Conservation (phyloP, 345 rosid genomes). For the Isatis tinctoria region DNA sequence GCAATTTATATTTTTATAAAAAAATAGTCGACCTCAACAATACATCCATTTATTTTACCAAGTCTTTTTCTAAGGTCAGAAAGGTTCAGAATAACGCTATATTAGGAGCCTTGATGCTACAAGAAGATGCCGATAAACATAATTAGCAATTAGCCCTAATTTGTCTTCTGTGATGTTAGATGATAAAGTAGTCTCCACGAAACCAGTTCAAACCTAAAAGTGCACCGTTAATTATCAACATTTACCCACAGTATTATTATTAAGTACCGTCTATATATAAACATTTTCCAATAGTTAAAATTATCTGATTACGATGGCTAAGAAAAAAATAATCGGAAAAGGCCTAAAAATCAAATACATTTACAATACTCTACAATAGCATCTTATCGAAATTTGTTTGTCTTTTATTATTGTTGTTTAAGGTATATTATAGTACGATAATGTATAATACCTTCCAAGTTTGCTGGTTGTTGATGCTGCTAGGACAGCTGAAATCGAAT, state of each 20-base stretch:
- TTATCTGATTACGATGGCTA: background rate
- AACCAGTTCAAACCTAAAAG: background rate
- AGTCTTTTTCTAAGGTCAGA: background rate
- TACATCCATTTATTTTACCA: background rate
- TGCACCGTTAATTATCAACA: background rate
- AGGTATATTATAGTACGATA: background rate
- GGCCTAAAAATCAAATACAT: background rate
- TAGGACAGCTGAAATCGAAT: slow-evolving; percentile 14
- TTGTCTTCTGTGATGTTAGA: background rate
- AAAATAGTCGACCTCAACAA: background rate
- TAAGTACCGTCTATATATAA: background rate
- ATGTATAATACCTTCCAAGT: slow-evolving; percentile 8
- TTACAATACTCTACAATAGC: background rate
- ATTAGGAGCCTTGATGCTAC: background rate
- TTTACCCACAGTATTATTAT: background rate
- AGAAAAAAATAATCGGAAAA: background rate
- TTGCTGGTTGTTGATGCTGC: slow-evolving; percentile 17
- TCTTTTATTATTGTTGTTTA: background rate
- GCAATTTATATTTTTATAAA: background rate
- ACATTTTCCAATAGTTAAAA: background rate
- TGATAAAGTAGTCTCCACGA: background rate
- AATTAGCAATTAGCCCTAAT: background rate
- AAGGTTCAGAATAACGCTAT: background rate
- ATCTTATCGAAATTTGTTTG: too few species aligned
- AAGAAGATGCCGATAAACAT: background rate